phyloP scores from a whole-genome alignment of 164 flowering plant species.

The Santalum album region DNA sequence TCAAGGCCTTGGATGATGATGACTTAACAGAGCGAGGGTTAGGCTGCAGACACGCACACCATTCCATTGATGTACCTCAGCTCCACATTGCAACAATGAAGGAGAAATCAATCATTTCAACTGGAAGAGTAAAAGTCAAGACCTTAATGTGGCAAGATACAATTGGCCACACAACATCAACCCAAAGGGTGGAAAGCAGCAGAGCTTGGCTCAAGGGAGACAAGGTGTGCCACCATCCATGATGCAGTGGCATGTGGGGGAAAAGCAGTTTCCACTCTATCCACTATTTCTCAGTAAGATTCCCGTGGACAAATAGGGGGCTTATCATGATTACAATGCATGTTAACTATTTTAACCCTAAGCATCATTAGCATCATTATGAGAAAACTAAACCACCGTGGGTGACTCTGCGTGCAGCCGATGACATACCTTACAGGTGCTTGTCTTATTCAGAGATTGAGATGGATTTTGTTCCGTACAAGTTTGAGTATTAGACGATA shows the following conservation, averaged over 20 bases:
- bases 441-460: background rate
- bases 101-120: background rate
- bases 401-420: background rate
- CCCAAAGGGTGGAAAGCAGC: background rate
- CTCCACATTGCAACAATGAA: background rate
- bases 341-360: background rate
- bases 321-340: background rate
- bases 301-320: background rate
- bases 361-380: background rate
- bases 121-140: background rate
- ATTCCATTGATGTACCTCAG: background rate
- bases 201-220: slow-evolving; percentile 7
- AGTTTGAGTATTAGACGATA: no score
- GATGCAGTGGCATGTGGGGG: slow-evolving; percentile 6
- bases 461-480: no score
- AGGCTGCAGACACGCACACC: background rate
- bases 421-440: background rate
- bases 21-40: slow-evolving; percentile 5
- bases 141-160: background rate
- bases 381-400: background rate
- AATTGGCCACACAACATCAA: no score
- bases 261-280: slow-evolving; percentile 2
- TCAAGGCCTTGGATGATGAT: slow-evolving; percentile 9
- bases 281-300: slow-evolving; percentile 3
- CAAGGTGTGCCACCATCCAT: slow-evolving; percentile 9